Percentiles rank a stretch among this genome's conserved stretches.
phyloP scores from a whole-genome alignment of 116 monocot genomes.

The Posidonia oceanica region DNA sequence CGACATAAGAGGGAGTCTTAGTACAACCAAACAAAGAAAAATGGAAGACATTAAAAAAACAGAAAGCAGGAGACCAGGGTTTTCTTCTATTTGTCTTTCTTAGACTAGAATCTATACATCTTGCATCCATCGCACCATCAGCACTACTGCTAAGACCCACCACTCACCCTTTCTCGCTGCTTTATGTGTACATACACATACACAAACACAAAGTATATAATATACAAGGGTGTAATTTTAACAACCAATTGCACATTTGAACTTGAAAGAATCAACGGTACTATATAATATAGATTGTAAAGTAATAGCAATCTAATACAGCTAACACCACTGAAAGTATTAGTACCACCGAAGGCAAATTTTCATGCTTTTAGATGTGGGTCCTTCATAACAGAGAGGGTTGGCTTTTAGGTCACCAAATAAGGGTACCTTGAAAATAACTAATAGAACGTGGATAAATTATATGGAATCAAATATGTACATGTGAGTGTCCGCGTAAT shows the following conservation, averaged over 20 bases:
- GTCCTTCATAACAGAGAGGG: not conserved
- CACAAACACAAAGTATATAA: no score
- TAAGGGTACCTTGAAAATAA: not conserved
- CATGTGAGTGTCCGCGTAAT: not conserved
- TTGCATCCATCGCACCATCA: slow-evolving; percentile 12
- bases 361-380: not conserved
- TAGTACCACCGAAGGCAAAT: not conserved
- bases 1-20: not conserved
- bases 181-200: no score
- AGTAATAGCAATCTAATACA: no score
- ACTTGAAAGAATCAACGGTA: no score
- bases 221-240: no score
- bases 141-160: not conserved
- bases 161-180: not conserved
- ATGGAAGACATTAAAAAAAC: not conserved
- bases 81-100: slow-evolving; percentile 31
- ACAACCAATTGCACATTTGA: no score
- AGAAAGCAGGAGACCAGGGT: slow-evolving; percentile 3
- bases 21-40: not conserved
- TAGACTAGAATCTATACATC: slow-evolving; percentile 27
- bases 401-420: slow-evolving; percentile 4
- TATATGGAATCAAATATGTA: not conserved
- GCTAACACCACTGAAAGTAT: no score
- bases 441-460: not conserved
- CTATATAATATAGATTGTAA: no score